Conservation (phyloP, 345 rosid genomes). For the Aquilaria sinensis region DNA sequence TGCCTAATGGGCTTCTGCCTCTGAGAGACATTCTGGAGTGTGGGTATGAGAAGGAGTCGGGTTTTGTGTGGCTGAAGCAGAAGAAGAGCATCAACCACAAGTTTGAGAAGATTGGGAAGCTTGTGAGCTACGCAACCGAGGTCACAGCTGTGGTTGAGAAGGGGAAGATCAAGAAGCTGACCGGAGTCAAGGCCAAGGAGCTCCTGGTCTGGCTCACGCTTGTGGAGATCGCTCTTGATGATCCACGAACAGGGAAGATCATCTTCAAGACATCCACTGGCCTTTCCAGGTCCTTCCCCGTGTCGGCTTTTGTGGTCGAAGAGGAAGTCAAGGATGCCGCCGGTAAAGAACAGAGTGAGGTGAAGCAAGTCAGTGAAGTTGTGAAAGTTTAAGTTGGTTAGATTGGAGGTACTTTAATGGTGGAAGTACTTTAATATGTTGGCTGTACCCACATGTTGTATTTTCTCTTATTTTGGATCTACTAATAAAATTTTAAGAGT, state of each 20-base stretch:
- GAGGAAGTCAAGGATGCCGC: conserved; percentile 26
- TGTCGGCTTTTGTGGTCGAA: conserved; percentile 54
- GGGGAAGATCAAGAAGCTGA: conserved; percentile 81
- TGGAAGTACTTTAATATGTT: too few species aligned
- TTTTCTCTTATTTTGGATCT: too few species aligned
- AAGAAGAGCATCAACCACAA: conserved; percentile 71
- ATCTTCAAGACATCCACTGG: conserved; percentile 79
- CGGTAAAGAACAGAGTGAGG: conserved; percentile 6
- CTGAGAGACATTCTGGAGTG: conserved; percentile 66
- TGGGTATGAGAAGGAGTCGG: conserved; percentile 75
- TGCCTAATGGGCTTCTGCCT: conserved; percentile 87
- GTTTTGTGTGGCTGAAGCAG: conserved; percentile 91
- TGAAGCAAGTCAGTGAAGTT: conserved; percentile 8
- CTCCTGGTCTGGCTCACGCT: conserved; percentile 67
- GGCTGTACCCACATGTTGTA: too few species aligned
- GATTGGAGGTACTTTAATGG: not conserved
- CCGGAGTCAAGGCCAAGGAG: conserved; percentile 93
- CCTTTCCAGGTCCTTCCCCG: conserved; percentile 62
- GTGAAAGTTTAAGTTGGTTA: conserved; percentile 25
- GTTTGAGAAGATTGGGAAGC: conserved; percentile 67
- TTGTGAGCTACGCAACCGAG: conserved; percentile 50
- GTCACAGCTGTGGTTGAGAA: conserved; percentile 62
- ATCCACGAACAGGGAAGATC: conserved; percentile 48
- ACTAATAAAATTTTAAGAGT: too few species aligned
- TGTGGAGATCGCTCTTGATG: conserved; percentile 51